Conservation (phyloP, 2,329 filamentous ascomycete genomes). For the Diaporthe australafricana region DNA sequence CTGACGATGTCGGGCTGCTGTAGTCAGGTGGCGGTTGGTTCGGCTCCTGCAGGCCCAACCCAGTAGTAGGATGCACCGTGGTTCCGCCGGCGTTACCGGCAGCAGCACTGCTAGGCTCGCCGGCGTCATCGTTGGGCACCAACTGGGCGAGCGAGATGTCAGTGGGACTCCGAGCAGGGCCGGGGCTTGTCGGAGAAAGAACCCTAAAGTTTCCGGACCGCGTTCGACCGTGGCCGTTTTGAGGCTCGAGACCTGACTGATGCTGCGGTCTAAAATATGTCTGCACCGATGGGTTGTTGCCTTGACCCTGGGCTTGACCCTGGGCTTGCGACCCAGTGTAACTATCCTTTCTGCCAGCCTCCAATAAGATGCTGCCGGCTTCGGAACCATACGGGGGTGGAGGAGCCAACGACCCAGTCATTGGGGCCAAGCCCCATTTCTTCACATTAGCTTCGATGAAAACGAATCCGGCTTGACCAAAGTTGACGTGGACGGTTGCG, state of each 20-base stretch:
- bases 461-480: slow-evolving; percentile 97
- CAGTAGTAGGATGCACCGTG: slow-evolving; percentile 51
- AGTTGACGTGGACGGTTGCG: slow-evolving; percentile 93
- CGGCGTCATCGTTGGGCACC: slow-evolving; percentile 76
- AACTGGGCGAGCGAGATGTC: slow-evolving; percentile 95
- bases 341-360: slow-evolving; percentile 79
- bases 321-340: slow-evolving; percentile 56
- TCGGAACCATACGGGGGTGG: slow-evolving; percentile 97
- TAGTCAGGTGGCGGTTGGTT: slow-evolving; percentile 78
- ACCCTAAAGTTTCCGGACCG: slow-evolving; percentile 81
- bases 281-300: slow-evolving; percentile 61
- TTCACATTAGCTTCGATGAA: slow-evolving; percentile 99
- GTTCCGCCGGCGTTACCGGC: slow-evolving; percentile 44
- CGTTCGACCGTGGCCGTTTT: slow-evolving; percentile 74
- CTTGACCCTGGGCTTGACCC: slow-evolving; percentile 49
- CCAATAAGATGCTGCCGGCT: slow-evolving; percentile 94
- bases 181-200: slow-evolving; percentile 83
- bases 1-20: slow-evolving; percentile 73
- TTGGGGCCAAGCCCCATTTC: slow-evolving; percentile 98
- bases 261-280: slow-evolving; percentile 51
- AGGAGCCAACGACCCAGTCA: slow-evolving; percentile 93
- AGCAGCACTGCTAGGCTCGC: slow-evolving; percentile 71
- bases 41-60: slow-evolving; percentile 64
- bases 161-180: slow-evolving; percentile 89
- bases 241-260: slow-evolving; percentile 59